These are phyloP conservation scores for Rhazya stricta DNA, from an alignment of 257 asterid species.

Conservation along the genomic window DNA sequence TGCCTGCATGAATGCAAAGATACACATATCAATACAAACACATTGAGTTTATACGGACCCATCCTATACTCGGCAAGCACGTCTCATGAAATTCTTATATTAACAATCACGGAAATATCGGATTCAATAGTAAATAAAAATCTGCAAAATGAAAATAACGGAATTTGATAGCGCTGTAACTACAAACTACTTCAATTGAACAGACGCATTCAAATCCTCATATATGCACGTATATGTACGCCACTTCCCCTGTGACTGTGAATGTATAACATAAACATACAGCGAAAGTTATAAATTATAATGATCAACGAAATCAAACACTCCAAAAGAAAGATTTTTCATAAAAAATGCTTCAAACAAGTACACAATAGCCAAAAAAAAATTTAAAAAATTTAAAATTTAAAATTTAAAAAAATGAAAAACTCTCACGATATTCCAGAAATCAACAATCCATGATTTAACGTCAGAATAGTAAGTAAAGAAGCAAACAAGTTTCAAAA, in stretches of 20 bases:
- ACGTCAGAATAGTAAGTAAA: background rate
- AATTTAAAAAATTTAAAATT: background rate
- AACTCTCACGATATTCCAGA: background rate
- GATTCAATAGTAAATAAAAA: background rate
- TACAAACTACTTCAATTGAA: background rate
- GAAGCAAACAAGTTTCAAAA: background rate
- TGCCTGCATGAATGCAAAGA: background rate
- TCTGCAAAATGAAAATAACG: background rate
- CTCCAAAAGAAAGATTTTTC: background rate
- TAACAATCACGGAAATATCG: background rate
- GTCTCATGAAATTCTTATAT: background rate
- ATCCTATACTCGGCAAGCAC: background rate
- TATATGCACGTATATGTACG: background rate
- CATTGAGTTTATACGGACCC: background rate
- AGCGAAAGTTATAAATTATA: background rate
- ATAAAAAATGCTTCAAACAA: background rate
- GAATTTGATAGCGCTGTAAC: background rate
- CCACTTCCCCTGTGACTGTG: background rate
- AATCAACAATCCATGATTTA: background rate
- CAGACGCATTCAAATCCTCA: background rate
- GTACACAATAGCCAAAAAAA: background rate
- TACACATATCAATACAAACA: background rate
- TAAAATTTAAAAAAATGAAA: background rate
- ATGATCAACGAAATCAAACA: slow-evolving; percentile 14
- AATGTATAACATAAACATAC: background rate